A percentile compares a stretch with the other conserved stretches of the same genome.
Evolutionary conservation across 2,329 filamentous ascomycete genomes (phyloP).

Genomic region (Microascus cirrosus): DNA sequence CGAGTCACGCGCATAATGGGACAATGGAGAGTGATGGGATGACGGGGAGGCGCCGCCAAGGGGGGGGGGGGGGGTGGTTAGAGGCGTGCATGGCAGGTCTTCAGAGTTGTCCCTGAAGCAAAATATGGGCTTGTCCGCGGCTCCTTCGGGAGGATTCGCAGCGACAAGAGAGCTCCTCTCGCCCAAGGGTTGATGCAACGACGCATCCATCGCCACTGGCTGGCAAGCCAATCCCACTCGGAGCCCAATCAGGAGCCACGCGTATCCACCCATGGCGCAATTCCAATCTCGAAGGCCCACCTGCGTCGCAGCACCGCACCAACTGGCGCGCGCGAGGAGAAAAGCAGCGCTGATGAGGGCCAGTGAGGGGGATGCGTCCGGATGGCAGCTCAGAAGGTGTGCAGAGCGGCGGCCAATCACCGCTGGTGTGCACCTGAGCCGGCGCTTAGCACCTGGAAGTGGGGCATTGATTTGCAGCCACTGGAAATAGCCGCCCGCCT

Average conservation of each 20-base stretch:
- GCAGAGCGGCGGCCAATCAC: neutral
- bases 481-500: neutral
- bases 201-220: neutral
- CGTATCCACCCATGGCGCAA: neutral
- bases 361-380: neutral
- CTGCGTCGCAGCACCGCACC: neutral
- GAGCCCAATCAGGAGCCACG: neutral
- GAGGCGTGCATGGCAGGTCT: neutral
- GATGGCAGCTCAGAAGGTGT: neutral
- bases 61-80: neutral
- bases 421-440: neutral
- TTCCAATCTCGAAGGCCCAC: neutral
- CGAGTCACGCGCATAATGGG: neutral
- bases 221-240: neutral
- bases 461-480: neutral
- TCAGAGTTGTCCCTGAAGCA: neutral
- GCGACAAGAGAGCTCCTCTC: neutral
- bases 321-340: neutral
- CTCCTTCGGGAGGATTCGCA: neutral
- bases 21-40: neutral
- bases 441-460: neutral
- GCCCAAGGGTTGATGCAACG: too few relatives aligned
- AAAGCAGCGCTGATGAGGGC: neutral
- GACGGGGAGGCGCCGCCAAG: neutral
- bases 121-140: neutral